Evolutionary conservation across 2,329 filamentous ascomycete species (phyloP).

Genomic region (Penicillium expansum): DNA sequence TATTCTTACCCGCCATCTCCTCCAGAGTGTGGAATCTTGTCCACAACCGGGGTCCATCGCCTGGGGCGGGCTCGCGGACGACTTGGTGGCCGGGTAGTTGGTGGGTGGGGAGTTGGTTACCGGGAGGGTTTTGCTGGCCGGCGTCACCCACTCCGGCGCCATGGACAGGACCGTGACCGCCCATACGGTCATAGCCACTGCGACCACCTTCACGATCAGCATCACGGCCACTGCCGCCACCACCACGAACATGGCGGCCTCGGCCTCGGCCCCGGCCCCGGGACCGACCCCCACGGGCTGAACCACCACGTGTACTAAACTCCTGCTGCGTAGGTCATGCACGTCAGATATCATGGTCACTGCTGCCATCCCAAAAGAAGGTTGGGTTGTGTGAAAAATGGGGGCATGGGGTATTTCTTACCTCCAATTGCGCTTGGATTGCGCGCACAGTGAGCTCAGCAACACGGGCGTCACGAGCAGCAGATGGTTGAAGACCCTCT

Average conservation of each 20-base stretch:
- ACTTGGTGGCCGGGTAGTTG: not conserved
- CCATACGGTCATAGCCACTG: not conserved
- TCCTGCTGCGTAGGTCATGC: not conserved
- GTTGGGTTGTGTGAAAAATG: not conserved
- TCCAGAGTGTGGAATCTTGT: not conserved
- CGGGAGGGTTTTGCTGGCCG: not conserved
- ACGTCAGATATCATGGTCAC: not conserved
- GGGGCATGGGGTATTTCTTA: not conserved
- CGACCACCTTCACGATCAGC: not conserved
- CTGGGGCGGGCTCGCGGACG: not conserved
- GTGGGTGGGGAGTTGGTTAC: not conserved
- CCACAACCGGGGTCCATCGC: not conserved
- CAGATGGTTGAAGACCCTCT: not conserved
- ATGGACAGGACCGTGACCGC: not conserved
- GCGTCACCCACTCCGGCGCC: not conserved
- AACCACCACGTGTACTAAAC: not conserved
- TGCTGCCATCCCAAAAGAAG: not conserved
- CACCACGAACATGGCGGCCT: not conserved
- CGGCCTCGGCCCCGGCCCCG: not conserved
- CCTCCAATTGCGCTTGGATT: not conserved
- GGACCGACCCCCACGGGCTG: not conserved
- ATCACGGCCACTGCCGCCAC: not conserved
- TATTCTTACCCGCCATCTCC: not conserved
- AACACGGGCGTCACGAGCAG: not conserved
- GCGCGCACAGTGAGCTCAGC: not conserved